These are phyloP conservation scores for Phaeolepiota aurea DNA, from an alignment of 768 basidiomycete species.

Conservation along the genomic window DNA sequence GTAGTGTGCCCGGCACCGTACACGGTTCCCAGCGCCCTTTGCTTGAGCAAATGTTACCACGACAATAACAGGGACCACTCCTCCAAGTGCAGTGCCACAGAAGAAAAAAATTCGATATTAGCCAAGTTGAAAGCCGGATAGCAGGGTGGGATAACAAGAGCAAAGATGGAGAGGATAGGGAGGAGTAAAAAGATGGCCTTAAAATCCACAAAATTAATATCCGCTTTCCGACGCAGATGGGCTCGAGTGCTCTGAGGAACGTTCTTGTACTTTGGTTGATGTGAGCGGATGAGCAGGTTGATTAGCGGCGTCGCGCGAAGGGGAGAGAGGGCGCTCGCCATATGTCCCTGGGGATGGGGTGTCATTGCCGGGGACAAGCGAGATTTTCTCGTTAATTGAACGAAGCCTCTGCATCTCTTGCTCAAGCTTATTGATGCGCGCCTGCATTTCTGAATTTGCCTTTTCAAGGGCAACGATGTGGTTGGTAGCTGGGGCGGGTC, in stretches of 20 bases:
- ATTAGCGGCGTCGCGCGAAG: slow-evolving; percentile 48
- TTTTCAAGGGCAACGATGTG: slow-evolving; percentile 71
- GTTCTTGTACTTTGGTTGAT: slow-evolving; percentile 51
- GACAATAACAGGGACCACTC: slow-evolving; percentile 18
- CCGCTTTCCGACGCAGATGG: slow-evolving; percentile 42
- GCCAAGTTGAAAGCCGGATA: slow-evolving; percentile 11
- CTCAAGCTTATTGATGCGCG: slow-evolving; percentile 58
- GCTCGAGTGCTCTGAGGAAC: slow-evolving; percentile 57
- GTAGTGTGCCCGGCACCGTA: slow-evolving; percentile 15
- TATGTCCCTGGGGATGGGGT: slow-evolving; percentile 49
- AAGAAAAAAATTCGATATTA: slow-evolving; percentile 14
- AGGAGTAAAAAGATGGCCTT: slow-evolving; percentile 24
- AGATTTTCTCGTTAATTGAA: slow-evolving; percentile 77
- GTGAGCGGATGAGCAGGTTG: slow-evolving; percentile 39
- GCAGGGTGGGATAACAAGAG: slow-evolving; percentile 20
- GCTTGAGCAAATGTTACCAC: slow-evolving; percentile 1
- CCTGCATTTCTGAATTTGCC: slow-evolving; percentile 62
- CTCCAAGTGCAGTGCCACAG: slow-evolving; percentile 16
- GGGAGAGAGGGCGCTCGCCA: slow-evolving; percentile 51
- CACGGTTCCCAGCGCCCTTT: slow-evolving; percentile 11
- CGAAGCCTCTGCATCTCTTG: slow-evolving; percentile 64
- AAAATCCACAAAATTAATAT: slow-evolving; percentile 28
- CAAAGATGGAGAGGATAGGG: slow-evolving; percentile 14
- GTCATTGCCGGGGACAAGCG: slow-evolving; percentile 43
- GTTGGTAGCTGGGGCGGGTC: slow-evolving; percentile 51